A percentile compares a stretch with the other conserved stretches of the same genome.
Conservation (phyloP, 495 filamentous ascomycete species). For the Aeminium ludgeri region DNA sequence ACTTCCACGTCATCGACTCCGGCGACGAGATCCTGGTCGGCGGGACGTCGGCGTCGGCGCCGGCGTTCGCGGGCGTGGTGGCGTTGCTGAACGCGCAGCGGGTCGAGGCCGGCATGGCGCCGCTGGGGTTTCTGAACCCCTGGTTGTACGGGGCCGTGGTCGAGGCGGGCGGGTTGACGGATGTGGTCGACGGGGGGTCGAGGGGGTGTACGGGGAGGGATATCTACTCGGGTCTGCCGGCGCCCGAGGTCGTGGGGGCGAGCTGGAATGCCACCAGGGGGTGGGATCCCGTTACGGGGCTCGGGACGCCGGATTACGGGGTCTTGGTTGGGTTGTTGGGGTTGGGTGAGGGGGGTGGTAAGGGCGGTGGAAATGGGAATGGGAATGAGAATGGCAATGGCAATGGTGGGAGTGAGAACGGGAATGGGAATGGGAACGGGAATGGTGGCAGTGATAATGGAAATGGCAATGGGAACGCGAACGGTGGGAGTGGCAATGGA, state of each 20-base stretch:
- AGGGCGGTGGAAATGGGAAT: no score
- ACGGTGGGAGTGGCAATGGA: no score
- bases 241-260: background rate
- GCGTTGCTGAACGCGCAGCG: constrained; percentile 25
- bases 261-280: background rate
- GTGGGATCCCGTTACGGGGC: background rate
- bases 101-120: constrained; percentile 18
- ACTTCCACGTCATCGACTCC: no score
- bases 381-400: no score
- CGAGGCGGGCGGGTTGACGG: constrained; percentile 9
- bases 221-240: background rate
- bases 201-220: background rate
- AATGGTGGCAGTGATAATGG: no score
- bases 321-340: background rate
- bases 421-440: no score
- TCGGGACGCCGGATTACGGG: background rate
- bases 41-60: constrained; percentile 24
- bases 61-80: constrained; percentile 21
- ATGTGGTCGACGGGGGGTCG: background rate
- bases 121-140: constrained; percentile 28
- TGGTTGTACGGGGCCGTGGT: constrained; percentile 23
- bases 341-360: background rate
- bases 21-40: constrained; percentile 8
- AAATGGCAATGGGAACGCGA: no score
- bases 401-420: no score